phyloP scores from a whole-genome alignment of 345 rosid species.

The Viola odorata region DNA sequence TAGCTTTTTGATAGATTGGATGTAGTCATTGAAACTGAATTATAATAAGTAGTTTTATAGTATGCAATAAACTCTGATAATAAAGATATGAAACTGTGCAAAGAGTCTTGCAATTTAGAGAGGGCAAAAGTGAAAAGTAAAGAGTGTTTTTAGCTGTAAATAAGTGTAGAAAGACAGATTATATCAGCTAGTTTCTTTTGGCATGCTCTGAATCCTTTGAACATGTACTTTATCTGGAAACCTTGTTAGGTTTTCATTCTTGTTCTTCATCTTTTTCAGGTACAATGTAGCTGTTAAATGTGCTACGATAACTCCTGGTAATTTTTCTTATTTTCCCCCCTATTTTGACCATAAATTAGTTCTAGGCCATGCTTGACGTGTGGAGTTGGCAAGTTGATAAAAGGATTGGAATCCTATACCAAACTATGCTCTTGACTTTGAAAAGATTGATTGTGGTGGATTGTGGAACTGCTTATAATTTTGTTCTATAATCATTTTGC shows the following conservation, averaged over 20 bases:
- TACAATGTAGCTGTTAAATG: constrained; percentile 95
- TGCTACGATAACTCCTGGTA: constrained; percentile 97
- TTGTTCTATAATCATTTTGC: not conserved
- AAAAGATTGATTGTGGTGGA: no score
- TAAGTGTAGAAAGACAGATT: no score
- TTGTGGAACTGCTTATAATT: not conserved
- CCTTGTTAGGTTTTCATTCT: not conserved
- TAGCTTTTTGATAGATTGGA: no score
- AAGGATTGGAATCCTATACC: no score
- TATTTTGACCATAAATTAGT: not conserved
- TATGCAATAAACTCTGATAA: no score
- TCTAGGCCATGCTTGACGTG: not conserved
- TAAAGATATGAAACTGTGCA: not conserved
- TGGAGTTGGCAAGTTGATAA: not conserved
- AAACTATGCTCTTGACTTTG: no score
- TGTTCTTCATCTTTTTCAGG: constrained; percentile 37
- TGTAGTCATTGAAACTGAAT: no score
- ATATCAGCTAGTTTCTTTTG: no score
- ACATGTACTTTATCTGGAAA: not conserved
- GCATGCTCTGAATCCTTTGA: not conserved
- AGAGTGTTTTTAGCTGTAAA: not conserved
- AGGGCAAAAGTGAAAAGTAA: not conserved
- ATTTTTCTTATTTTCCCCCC: constrained; percentile 17
- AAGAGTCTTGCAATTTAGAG: not conserved
- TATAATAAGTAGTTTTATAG: no score